Evolutionary conservation across 2,329 filamentous ascomycete genomes (phyloP).

Genomic region (Fusarium aywerte): DNA sequence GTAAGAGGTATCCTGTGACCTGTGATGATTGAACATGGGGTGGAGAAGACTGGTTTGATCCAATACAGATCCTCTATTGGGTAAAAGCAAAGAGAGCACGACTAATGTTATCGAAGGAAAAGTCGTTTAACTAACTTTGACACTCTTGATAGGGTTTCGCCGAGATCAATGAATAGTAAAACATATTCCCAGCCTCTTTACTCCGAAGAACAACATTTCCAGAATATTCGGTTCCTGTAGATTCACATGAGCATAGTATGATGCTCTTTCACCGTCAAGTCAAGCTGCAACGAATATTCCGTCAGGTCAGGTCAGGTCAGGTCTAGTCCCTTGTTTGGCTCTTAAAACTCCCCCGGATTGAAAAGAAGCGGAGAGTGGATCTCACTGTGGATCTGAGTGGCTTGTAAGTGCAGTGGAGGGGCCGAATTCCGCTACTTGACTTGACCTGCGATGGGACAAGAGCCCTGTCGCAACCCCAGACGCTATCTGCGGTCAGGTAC

Average conservation of each 20-base stretch:
- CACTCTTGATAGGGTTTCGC: not conserved
- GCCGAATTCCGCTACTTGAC: slow-evolving; percentile 11
- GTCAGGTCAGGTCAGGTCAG: slow-evolving; percentile 6
- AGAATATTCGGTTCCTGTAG: not conserved
- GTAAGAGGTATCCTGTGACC: slow-evolving; percentile 1
- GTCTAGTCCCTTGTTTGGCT: slow-evolving; percentile 3
- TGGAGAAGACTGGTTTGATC: slow-evolving; percentile 21
- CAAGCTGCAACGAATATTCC: slow-evolving; percentile 1
- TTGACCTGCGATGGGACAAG: slow-evolving; percentile 32
- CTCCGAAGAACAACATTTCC: not conserved
- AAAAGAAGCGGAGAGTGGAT: slow-evolving; percentile 31
- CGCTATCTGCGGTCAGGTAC: slow-evolving; percentile 42
- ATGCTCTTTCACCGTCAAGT: not conserved
- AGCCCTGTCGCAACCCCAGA: slow-evolving; percentile 31
- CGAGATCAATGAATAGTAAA: not conserved
- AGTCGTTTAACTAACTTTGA: slow-evolving; percentile 2
- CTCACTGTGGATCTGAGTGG: slow-evolving; percentile 18
- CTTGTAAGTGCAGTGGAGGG: slow-evolving; percentile 12
- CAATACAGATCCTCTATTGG: slow-evolving; percentile 5
- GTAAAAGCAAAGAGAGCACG: slow-evolving; percentile 4
- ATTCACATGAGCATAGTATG: not conserved
- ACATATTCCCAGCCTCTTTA: not conserved
- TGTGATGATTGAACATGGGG: slow-evolving; percentile 1
- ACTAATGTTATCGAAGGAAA: slow-evolving; percentile 11
- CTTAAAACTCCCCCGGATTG: slow-evolving; percentile 36